Evolutionary conservation across 164 flowering plant species (phyloP).

Genomic region (Sedum album): DNA sequence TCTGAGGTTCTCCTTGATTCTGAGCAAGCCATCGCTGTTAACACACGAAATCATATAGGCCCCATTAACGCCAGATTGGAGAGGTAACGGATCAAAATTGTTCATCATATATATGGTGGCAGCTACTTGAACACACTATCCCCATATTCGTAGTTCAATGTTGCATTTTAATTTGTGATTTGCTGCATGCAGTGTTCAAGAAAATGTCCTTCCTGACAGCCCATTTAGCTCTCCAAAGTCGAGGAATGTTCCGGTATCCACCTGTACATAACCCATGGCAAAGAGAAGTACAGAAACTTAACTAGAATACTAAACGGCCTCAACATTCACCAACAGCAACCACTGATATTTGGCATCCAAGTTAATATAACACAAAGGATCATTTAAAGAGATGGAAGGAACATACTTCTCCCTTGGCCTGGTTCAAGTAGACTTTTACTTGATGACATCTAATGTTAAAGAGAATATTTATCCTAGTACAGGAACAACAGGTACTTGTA

Average conservation of each 20-base stretch:
- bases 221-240: conserved; percentile 3
- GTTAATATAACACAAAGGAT: too few species aligned
- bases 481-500: too few species aligned
- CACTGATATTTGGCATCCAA: not conserved
- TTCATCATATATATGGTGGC: not conserved
- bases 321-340: not conserved
- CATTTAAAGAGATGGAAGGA: too few species aligned
- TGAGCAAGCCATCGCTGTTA: not conserved
- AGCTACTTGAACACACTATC: too few species aligned
- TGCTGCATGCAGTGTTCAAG: not conserved
- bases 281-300: too few species aligned
- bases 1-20: not conserved
- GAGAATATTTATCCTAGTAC: too few species aligned
- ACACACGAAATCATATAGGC: not conserved
- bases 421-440: too few species aligned
- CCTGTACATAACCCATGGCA: not conserved
- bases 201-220: not conserved
- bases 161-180: not conserved
- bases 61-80: not conserved
- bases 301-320: not conserved
- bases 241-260: not conserved
- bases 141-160: too few species aligned
- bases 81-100: not conserved
- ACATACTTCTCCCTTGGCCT: too few species aligned
- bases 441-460: too few species aligned